Conservation (phyloP, 2,329 filamentous ascomycete genomes). For the Hysterium pulicare region DNA sequence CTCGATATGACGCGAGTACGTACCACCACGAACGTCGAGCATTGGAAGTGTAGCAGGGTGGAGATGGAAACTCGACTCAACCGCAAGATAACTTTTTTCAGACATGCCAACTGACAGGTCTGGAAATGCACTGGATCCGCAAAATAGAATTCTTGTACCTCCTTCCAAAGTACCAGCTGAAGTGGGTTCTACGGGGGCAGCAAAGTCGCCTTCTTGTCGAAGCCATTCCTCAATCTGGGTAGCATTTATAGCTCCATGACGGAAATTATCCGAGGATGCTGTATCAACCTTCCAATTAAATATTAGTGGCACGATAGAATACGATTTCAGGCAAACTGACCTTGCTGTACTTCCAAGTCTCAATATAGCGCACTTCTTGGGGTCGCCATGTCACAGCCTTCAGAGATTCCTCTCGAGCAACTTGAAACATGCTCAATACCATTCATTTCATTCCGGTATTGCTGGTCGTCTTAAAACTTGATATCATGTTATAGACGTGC, state of each 20-base stretch:
- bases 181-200: neutral
- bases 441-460: too few relatives aligned
- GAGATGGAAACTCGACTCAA: neutral
- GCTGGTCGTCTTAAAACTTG: too few relatives aligned
- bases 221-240: neutral
- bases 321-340: too few relatives aligned
- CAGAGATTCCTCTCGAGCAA: too few relatives aligned
- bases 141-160: too few relatives aligned
- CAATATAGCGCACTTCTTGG: too few relatives aligned
- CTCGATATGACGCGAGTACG: neutral
- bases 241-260: neutral
- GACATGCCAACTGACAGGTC: neutral
- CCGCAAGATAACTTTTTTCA: neutral
- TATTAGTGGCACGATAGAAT: too few relatives aligned
- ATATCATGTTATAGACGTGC: too few relatives aligned
- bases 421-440: too few relatives aligned
- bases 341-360: too few relatives aligned
- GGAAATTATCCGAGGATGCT: neutral
- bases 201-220: neutral
- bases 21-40: neutral
- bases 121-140: neutral
- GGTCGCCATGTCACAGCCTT: too few relatives aligned
- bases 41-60: neutral
- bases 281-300: neutral
- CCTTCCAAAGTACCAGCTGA: too few relatives aligned